Evolutionary conservation across 2,329 filamentous ascomycete genomes (phyloP), one percentile per base, ranked within the genome.

Genomic region (Atkinsonella hypoxylon): DNA sequence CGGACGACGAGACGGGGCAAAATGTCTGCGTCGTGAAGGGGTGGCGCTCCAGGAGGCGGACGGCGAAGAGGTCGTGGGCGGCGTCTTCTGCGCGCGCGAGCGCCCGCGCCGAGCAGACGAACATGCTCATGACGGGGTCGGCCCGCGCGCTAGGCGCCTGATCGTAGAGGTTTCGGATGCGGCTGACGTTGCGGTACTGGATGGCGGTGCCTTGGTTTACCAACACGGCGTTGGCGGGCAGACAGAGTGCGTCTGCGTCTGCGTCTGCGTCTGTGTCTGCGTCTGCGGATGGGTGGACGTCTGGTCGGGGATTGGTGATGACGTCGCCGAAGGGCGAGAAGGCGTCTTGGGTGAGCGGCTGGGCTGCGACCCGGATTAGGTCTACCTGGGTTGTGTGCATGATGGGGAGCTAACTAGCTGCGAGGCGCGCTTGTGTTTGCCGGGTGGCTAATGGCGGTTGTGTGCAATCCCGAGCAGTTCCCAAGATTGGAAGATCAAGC

Each of bases 11-110:
- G 47, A 96, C 71, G 0, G 93, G 93, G 42, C 87, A 77, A 67
- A 98, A 97, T 0, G 89, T 95, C 70, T 98, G 93, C 1, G 87
- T 87, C 1, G 93, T 97, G 68, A 83, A 97, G 0, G 93, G 91
- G 67, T 98, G 93, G 39, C 93, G 77, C 67, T 98, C 93, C 31
- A 97, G 78, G 51, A 95, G 79, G 18, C 70, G 68, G 49, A 96
- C 62, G 20, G 58, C 72, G 63, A 95, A 87, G 18, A 49, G 47
- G 38, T 51, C 53, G 44, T 54, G 43, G 1, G 55, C 36, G 44
- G 51, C 48, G 34, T 48, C 49, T 12, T 45, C 48, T 11, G 45
- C 53, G 34, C 54, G 42, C 18, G 52, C 40, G 20, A 68, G 59
- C 47, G 58, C 55, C 13, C 67, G 61, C 6, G 67, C 61, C 12